Conservation (phyloP, 495 filamentous ascomycete genomes). For the Trichoderma reesei region DNA sequence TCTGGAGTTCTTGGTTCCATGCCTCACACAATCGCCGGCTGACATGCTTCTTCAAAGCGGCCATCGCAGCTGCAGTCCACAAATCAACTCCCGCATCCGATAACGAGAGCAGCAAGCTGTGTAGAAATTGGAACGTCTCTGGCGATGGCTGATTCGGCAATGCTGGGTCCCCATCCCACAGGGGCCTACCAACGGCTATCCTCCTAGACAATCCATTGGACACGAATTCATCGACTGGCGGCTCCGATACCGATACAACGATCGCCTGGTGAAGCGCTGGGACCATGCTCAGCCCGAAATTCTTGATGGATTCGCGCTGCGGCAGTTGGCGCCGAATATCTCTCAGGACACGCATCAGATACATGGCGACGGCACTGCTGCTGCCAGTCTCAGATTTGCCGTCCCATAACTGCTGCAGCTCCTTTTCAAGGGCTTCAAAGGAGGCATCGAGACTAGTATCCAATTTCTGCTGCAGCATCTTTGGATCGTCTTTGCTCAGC, state of each 20-base stretch:
- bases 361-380: conserved; percentile 49
- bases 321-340: conserved; percentile 63
- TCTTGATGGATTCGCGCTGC: conserved; percentile 26
- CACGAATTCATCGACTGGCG: conserved; percentile 32
- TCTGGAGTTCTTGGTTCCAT: conserved; percentile 32
- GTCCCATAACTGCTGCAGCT: conserved; percentile 39
- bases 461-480: conserved; percentile 51
- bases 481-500: conserved; percentile 65
- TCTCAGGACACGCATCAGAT: conserved; percentile 66
- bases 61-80: conserved; percentile 67
- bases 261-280: conserved; percentile 50
- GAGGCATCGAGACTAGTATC: conserved; percentile 45
- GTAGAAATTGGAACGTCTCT: conserved; percentile 62
- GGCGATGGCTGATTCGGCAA: conserved; percentile 78
- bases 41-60: conserved; percentile 48
- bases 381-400: conserved; percentile 32
- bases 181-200: conserved; percentile 38
- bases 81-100: conserved; percentile 60
- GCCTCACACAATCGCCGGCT: conserved; percentile 32
- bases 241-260: conserved; percentile 25
- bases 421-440: conserved; percentile 48
- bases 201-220: conserved; percentile 28
- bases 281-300: conserved; percentile 42
- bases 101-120: conserved; percentile 57
- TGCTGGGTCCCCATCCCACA: conserved; percentile 72